Evolutionary conservation across 2,329 filamentous ascomycete species (phyloP), one percentile per base, ranked within the genome.

Genomic region (Penicillium sp.): DNA sequence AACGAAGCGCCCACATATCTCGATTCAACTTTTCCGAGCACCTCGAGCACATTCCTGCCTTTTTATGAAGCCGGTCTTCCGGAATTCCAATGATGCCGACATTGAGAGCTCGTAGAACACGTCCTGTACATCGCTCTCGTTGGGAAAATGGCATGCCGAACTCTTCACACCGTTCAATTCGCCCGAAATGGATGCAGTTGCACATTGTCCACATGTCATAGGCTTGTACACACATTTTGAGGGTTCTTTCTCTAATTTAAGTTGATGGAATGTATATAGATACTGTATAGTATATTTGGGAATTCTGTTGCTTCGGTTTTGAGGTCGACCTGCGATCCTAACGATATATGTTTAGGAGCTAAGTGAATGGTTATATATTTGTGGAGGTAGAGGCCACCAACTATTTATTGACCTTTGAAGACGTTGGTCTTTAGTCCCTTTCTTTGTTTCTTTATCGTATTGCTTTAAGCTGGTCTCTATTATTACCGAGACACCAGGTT

Each of bases 51-150:
- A 56, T 51, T 29, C 54, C 54, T 0, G 23, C 40, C 31, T 52
- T 56, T 15, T 29, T 13, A 12, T 31, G 7, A 10, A 56, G 19
- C 8, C 38, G 19, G 1, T 80, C 48, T 45, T 31, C 38, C 0
- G 47, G 47, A 5, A 43, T 52, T 13, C 54, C 47, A n/a, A 37
- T 27, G 3, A 45, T 21, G 3, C 54, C 40, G 7, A 51, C n/a
- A 19, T 43, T 43, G 6, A 43, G 13, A 4, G 25, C 54, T 27
- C 47, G 38, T 4, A 51, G 13, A 19, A 35, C 15, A 29, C 15
- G 13, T n/a, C 29, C 38, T 15, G 29, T 23, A 3, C 54, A 56
- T 3, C n/a, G n/a, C 6, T 38, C 13, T 45, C 54, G 47, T 8
- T n/a, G 6, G n/a, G 9, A 13, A 10, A 45, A 43, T 19, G 54